These are phyloP conservation scores for Ceriops decandra DNA, from an alignment of 345 rosid species.

Conservation along the genomic window DNA sequence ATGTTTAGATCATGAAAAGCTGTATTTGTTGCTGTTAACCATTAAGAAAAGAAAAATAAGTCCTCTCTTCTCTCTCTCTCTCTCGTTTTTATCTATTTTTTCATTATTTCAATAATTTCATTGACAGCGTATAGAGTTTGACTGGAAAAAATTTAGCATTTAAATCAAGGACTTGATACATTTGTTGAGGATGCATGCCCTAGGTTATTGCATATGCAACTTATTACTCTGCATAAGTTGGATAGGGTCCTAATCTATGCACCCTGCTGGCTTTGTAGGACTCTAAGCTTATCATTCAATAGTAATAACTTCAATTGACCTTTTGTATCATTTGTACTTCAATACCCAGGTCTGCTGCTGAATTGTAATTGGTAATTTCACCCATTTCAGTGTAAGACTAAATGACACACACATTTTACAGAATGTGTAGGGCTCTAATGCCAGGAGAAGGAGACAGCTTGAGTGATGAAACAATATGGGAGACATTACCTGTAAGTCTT, in stretches of 20 bases:
- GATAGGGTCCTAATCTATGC: neutral
- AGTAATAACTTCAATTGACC: neutral
- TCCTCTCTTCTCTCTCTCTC: no score
- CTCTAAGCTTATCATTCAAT: neutral
- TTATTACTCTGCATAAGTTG: neutral
- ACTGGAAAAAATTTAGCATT: neutral
- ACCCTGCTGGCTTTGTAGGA: neutral
- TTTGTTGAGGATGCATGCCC: neutral
- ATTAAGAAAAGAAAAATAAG: neutral
- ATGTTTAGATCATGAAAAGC: neutral
- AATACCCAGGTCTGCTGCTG: neutral
- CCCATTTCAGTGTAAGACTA: neutral
- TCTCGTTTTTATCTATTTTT: no score
- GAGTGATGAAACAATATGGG: constrained; percentile 94
- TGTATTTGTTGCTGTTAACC: neutral
- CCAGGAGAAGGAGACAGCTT: constrained; percentile 90
- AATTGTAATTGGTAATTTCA: neutral
- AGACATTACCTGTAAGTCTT: constrained; percentile 84
- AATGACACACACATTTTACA: constrained; percentile 28
- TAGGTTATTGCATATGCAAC: neutral
- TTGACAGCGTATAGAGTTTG: neutral
- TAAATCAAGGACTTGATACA: neutral
- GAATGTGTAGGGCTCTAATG: constrained; percentile 96
- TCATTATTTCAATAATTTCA: no score
- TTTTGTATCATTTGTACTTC: neutral